Base-by-base conservation (phyloP, 257 asterid species). In the Euphrasia confusa region DNA sequence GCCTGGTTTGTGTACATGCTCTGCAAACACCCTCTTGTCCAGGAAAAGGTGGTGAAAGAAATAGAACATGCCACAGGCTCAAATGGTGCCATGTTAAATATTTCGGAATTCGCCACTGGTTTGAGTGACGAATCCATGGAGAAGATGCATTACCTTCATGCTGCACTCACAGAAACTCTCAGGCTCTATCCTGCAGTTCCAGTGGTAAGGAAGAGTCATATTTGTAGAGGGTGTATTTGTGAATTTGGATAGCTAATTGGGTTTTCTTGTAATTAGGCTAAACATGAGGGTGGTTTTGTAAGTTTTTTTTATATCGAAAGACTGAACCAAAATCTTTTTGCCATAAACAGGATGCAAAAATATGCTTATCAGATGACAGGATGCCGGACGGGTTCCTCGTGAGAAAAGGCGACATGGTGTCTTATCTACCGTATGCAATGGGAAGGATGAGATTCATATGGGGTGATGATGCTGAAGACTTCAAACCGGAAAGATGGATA, bases 101-200 rank as follows among this genome's bases (percentile, higher is more conserved):
- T 72, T 58, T 45, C 68, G 0, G 83, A 80, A n/a, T 80, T 76
- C 55, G 78, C 77, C 2, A 54, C 78, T 44, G 59, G 49, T 69
- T 13, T 78, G 71, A 69, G 69, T 57, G 86, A 78, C 50, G 84
- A 61, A 65, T 71, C 78, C n/a, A 55, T 80, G 39, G 88, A 81
- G 58, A 81, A 71, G 66, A 80, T 80, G 87, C 84, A 83, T 54
- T 83, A 76, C 42, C 84, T 83, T 59, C 87, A 84, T 55, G 83
- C 88, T 24, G 72, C 82, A 27, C 47, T 81, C 59, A 79, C 84
- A 0, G 91, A 81, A 72, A 84, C 91, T 15, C 78, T 84, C 49
- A 71, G 91, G 68, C 88, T 84, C 35, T 79, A 77, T 69, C 91
- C 88, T 68, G 80, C 82, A 7, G 85, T 84, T 63, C 88, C 91